Evolutionary conservation across 768 basidiomycete species (phyloP), one percentile per base, ranked within the genome.

Genomic region (Tricholoma sp.): DNA sequence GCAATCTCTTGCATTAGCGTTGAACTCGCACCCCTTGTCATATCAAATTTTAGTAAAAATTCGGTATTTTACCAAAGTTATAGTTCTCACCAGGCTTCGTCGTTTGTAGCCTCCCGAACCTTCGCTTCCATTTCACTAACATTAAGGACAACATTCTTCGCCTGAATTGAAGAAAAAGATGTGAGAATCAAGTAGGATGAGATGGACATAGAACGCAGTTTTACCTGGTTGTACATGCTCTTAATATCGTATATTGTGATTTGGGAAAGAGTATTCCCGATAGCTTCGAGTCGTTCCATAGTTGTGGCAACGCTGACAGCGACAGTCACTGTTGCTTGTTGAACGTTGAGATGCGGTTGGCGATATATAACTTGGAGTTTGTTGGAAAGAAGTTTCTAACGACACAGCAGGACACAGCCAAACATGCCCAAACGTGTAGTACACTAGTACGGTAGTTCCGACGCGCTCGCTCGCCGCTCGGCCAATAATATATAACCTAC

Each of bases 1-100:
- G 97, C 94, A 62, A 99, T 98, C 64, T 98, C 94, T 69, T 94
- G 91, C 97, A 98, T 98, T 72, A 98, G 74, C 22, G 94, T 95
- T 50, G 95, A 97, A 68, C 91, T 94, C 58, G 96, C 96, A 16
- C 97, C 96, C 96, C 95, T 97, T 61, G 56, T 56, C 52, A 54
- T 46, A 39, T 14, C 41, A 52, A 47, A 29, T 56, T 45, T 60
- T 54, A 50, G 57, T 52, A 35, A 14, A 43, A 12, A 18, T 46
- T n/a, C 54, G 10, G 5, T 50, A 11, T 19, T n/a, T 8, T 21
- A 51, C 11, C 5, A 22, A 29, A 34, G 24, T 2, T 7, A 14
- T 39, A 31, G n/a, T n/a, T 74, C 84, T 63, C 68, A 97, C 96
- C 97, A 99, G 56, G 97, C 88, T 61, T 99, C 97, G 64, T 98